Evolutionary conservation across 148 eudicot genomes (phyloP), one percentile per base, ranked within the genome.

Genomic region (Linanthus parryae): DNA sequence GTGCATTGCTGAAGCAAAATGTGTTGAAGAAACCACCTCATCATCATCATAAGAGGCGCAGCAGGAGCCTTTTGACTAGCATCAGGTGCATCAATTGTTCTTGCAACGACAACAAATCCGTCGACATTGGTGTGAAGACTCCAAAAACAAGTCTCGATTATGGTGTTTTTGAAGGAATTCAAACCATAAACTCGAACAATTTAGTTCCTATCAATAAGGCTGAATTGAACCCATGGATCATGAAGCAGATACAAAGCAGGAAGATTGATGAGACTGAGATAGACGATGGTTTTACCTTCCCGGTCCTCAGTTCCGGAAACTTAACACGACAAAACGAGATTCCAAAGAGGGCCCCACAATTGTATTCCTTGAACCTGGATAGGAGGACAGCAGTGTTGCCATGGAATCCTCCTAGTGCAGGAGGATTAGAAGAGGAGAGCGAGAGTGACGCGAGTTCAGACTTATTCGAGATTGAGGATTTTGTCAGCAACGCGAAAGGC

Each of bases 31-130:
- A 30, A 13, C 51, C 61, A 10, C 62, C 20, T 39, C 66, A 71
- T 15, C 54, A 50, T 26, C 68, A 46, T 29, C 67, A 21, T 28
- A 77, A 61, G 66, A 50, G 27, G 13, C 53, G 62, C 7, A 66
- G 59, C 44, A 81, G 71, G 69, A 69, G 63, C 11, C 68, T 83
- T 11, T 40, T 90, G 14, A 19, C 77, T 21, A 57, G 48, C 30
- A 47, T 82, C 18, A 68, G 75, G 10, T 73, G 83, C 30, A n/a
- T n/a, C n/a, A 64, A 64, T 10, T 82, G 85, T 53, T 63, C 73
- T 23, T 88, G 94, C 24, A 43, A 33, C 15, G 80, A 74, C 61
- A 67, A 71, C 54, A 69, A 62, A n/a, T 76, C 94, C 23, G 58
- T 81, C 11, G 72, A 73, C 7, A 52, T 59, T 28, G 56, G 30